Percentiles rank a stretch among this genome's conserved stretches.
phyloP scores from a whole-genome alignment of 441 rosid species.

The Corymbia calophylla region DNA sequence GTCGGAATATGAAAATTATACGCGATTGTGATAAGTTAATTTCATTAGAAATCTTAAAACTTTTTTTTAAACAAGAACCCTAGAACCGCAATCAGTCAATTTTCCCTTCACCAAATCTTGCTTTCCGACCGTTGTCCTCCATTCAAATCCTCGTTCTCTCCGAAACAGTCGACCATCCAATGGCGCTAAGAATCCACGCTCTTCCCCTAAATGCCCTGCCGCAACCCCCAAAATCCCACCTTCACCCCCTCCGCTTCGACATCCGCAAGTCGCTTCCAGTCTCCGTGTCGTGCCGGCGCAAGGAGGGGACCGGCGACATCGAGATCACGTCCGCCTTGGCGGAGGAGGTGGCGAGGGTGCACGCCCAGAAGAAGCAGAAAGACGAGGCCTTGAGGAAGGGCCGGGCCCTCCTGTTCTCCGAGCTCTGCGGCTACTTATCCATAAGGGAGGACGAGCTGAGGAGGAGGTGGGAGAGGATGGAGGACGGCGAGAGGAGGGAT shows the following conservation, averaged over 20 bases:
- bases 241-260: constrained; percentile 6
- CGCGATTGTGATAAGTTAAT: neutral
- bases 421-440: constrained; percentile 40
- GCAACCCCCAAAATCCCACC: constrained; percentile 1
- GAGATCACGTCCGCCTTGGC: constrained; percentile 59
- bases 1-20: neutral
- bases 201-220: neutral
- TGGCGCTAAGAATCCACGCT: constrained; percentile 21
- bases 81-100: neutral
- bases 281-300: constrained; percentile 17
- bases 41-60: neutral
- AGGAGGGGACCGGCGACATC: constrained; percentile 17
- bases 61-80: neutral
- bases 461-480: constrained; percentile 47
- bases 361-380: constrained; percentile 32
- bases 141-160: neutral
- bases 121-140: neutral
- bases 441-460: constrained; percentile 33
- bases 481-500: constrained; percentile 41
- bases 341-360: constrained; percentile 41
- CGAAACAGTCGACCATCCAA: neutral
- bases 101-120: neutral
- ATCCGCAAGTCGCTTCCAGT: neutral
- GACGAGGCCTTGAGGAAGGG: constrained; percentile 73
- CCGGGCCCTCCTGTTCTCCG: constrained; percentile 46